phyloP scores from a whole-genome alignment of 2,329 filamentous ascomycete species.

The Aspergillaceae sp. region DNA sequence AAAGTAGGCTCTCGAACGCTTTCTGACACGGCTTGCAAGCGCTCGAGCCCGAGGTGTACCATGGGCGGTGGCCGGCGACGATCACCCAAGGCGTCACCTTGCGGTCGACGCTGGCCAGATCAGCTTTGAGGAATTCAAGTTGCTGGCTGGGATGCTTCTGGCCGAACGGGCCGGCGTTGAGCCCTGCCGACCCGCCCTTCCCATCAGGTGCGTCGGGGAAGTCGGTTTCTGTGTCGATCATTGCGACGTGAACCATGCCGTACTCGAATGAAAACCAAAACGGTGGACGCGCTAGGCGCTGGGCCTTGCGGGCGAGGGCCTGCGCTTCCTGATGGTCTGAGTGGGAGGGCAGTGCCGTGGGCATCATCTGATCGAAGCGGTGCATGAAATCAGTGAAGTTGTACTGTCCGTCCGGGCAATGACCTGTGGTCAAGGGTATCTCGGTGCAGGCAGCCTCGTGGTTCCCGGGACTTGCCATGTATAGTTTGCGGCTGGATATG shows the following conservation, averaged over 20 bases:
- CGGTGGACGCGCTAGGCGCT: slow-evolving; percentile 40
- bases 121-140: slow-evolving; percentile 46
- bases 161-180: slow-evolving; percentile 46
- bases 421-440: slow-evolving; percentile 14
- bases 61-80: slow-evolving; percentile 39
- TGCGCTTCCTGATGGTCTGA: slow-evolving; percentile 38
- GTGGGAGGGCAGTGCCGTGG: slow-evolving; percentile 42
- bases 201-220: slow-evolving; percentile 44
- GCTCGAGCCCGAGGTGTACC: slow-evolving; percentile 37
- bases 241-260: slow-evolving; percentile 47
- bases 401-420: slow-evolving; percentile 41
- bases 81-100: slow-evolving; percentile 48
- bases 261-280: slow-evolving; percentile 56
- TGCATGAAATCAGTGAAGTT: slow-evolving; percentile 55
- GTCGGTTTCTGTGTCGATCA: slow-evolving; percentile 52
- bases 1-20: slow-evolving; percentile 48
- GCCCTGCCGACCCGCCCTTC: slow-evolving; percentile 30
- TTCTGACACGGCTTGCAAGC: slow-evolving; percentile 41
- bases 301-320: slow-evolving; percentile 39
- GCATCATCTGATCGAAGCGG: slow-evolving; percentile 47
- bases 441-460: slow-evolving; percentile 48
- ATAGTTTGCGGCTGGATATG: slow-evolving; percentile 46
- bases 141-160: slow-evolving; percentile 36
- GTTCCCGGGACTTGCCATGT: slow-evolving; percentile 52
- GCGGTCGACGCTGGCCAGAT: slow-evolving; percentile 50